Percentiles rank a stretch among this genome's conserved stretches.
Conservation (phyloP, 495 filamentous ascomycete species). For the Neurospora sublineolata region DNA sequence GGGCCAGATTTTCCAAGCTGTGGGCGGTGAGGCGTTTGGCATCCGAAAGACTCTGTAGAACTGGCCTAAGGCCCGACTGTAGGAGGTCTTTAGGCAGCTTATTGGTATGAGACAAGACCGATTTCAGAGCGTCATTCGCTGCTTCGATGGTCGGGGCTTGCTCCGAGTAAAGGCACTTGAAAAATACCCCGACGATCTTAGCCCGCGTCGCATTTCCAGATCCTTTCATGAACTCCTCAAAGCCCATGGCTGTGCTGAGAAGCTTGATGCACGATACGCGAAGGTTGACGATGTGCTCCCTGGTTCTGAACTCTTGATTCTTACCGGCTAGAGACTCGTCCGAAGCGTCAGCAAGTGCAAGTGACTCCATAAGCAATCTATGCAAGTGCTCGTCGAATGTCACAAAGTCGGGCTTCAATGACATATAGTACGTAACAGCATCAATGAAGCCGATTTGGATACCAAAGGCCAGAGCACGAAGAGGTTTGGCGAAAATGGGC, state of each 20-base stretch:
- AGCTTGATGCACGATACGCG: slow-evolving; percentile 88
- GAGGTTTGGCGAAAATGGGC: slow-evolving; percentile 87
- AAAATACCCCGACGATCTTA: slow-evolving; percentile 89
- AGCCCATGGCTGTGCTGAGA: slow-evolving; percentile 81
- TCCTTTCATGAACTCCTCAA: slow-evolving; percentile 69
- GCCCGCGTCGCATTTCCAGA: slow-evolving; percentile 59
- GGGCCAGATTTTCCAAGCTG: slow-evolving; percentile 81
- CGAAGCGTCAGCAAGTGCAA: slow-evolving; percentile 84
- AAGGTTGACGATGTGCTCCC: slow-evolving; percentile 82
- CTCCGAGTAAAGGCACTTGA: slow-evolving; percentile 90
- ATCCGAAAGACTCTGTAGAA: slow-evolving; percentile 91
- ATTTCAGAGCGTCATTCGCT: slow-evolving; percentile 75
- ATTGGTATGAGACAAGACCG: slow-evolving; percentile 73
- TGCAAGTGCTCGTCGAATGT: slow-evolving; percentile 84
- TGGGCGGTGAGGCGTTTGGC: slow-evolving; percentile 80
- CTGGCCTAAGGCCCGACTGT: slow-evolving; percentile 86
- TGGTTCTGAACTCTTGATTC: slow-evolving; percentile 76
- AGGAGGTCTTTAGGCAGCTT: slow-evolving; percentile 93
- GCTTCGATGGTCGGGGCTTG: slow-evolving; percentile 87
- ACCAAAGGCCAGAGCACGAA: slow-evolving; percentile 81
- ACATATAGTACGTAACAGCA: slow-evolving; percentile 86
- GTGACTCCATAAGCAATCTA: slow-evolving; percentile 78
- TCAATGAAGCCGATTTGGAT: slow-evolving; percentile 97
- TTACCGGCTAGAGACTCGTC: slow-evolving; percentile 81
- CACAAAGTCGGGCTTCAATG: slow-evolving; percentile 73